Base-by-base conservation (phyloP, 2,329 filamentous ascomycete genomes). In the Exophiala aquamarina region DNA sequence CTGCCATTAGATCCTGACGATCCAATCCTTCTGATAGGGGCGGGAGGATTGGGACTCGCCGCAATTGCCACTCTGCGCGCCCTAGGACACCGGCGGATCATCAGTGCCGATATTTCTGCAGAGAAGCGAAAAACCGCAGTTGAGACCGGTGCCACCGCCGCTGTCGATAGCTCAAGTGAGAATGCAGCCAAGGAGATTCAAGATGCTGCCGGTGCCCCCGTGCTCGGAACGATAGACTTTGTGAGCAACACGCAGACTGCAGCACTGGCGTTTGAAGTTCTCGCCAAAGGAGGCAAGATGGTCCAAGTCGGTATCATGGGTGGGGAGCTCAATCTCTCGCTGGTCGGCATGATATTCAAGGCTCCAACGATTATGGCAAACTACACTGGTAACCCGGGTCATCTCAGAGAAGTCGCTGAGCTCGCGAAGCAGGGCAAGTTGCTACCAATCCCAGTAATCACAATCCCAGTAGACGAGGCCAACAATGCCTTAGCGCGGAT, bases 241-340 rank as follows among this genome's bases (percentile, higher is more conserved):
- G 53, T 56, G 3, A 56, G 52, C 33, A 56, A 33, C 32, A 44
- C 53, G 7, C 32, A 32, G 31, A 56, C 53, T 11, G 50, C 53
- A 11, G 20, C 29, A 3, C 33, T 53, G 17, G 47, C 41, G 3
- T 38, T 34, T n/a, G 32, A 14, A 4, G 33, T 49, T 7, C 18
- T 50, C 4, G 44, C 29, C 1, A 56, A 53, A 39, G 53, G 50
- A 14, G 53, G 36, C 8, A 53, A 49, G 31, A 44, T 41, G 50
- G 53, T 53, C 10, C 44, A 49, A 26, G 53, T 56, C 9, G 53
- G 53, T 4, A 34, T 56, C 15, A 43, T 56, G 46, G 53, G 53
- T 23, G 53, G 53, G 7, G 39, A 36, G 13, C 14, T 56, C 18
- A 36, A 50, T 8, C 14, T 56, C 17, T 52, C 47, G n/a, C 37